Conservation (phyloP, 2,329 filamentous ascomycete species). For the Fusarium sp. region DNA sequence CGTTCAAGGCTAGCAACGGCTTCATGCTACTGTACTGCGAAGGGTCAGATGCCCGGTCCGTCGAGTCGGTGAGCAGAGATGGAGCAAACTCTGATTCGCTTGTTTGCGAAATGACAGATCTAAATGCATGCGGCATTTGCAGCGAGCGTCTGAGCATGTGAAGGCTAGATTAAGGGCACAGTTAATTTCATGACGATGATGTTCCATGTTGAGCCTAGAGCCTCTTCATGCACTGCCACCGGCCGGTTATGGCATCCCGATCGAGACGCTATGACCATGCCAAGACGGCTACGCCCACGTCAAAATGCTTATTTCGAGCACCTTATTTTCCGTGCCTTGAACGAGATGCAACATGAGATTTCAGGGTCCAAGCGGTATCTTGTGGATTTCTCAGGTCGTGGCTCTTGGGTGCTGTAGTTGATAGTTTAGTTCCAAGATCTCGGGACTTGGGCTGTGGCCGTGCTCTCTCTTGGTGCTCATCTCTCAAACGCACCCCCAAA, state of each 20-base stretch:
- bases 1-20: neutral
- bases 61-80: constrained; percentile 21
- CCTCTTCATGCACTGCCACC: constrained; percentile 30
- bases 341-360: constrained; percentile 8
- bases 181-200: constrained; percentile 7
- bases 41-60: neutral
- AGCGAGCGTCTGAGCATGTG: neutral
- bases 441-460: neutral
- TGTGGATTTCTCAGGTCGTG: too few relatives aligned
- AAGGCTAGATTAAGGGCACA: too few relatives aligned
- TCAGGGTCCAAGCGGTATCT: constrained; percentile 9
- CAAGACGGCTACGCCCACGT: constrained; percentile 44
- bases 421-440: neutral
- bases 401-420: too few relatives aligned
- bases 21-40: neutral
- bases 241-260: constrained; percentile 32
- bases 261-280: constrained; percentile 31
- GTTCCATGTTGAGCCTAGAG: constrained; percentile 7
- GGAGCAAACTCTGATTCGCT: neutral
- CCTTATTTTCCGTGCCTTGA: constrained; percentile 21
- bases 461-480: too few relatives aligned
- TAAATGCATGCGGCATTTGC: constrained; percentile 20
- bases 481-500: too few relatives aligned
- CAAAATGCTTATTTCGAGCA: constrained; percentile 32
- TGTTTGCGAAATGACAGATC: constrained; percentile 2